Evolutionary conservation across 192 early-diverging fungal genomes (phyloP), one percentile per base, ranked within the genome.

Genomic region (Neocallimastix lanati): DNA sequence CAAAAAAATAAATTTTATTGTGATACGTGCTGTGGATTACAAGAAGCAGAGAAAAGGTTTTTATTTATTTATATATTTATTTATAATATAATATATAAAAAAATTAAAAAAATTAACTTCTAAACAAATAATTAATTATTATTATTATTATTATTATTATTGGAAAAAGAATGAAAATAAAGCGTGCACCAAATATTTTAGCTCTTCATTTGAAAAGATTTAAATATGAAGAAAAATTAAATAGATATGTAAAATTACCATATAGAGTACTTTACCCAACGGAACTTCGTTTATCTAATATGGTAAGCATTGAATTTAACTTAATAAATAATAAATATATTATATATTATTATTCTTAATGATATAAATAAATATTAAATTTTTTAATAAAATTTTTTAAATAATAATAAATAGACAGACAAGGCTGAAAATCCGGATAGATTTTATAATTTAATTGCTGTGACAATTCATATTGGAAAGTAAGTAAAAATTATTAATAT

Each of bases 1-100:
- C 93, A 96, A 80, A 95, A 96, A 83, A 93, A 99, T 88, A 99
- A 99, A 86, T 99, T 96, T 82, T 96, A 94, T 86, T 99, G 98
- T 83, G 96, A 98, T 85, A 90, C 86, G 29, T 99, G 98, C 82
- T 90, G 89, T 81, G 94, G 95, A 12, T 85, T 98, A 78, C 98
- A 99, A 84, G 98, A 99, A 82, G 98, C 98, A 29, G 96, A 99
- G 85, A 93, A 94, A 80, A 90, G 90, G 92, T 91, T 81, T 37
- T 28, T 35, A 77, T 2, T 77, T n/a, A n/a, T n/a, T n/a, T n/a
- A n/a, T n/a, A n/a, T n/a, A n/a, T n/a, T n/a, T n/a, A n/a, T n/a
- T n/a, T n/a, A n/a, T n/a, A n/a, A n/a, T n/a, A n/a, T n/a, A n/a
- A n/a, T n/a, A n/a, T n/a, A n/a, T n/a, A n/a, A n/a, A n/a, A n/a